Conservation (phyloP, 257 asterid genomes). For the Petunia secreta region DNA sequence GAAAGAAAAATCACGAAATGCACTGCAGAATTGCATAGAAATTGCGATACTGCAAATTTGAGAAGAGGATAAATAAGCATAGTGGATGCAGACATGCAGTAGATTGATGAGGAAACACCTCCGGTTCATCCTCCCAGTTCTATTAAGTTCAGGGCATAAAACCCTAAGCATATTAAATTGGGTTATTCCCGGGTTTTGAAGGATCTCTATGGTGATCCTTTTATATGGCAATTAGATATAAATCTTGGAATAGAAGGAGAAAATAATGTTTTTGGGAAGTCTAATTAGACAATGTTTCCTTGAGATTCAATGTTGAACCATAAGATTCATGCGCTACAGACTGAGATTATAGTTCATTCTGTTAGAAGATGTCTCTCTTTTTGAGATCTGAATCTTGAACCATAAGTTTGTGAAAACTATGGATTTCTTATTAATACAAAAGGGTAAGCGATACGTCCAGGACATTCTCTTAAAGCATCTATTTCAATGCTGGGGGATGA, state of each 20-base stretch:
- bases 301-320: neutral
- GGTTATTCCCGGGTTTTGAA: neutral
- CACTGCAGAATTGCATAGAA: neutral
- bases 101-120: slow-evolving; percentile 14
- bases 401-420: neutral
- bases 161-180: neutral
- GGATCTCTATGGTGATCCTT: neutral
- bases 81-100: slow-evolving; percentile 13
- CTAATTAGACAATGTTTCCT: neutral
- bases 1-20: slow-evolving; percentile 16
- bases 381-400: neutral
- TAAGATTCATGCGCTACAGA: neutral
- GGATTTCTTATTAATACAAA: too few species aligned
- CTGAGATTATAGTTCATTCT: neutral
- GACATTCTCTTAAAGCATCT: neutral
- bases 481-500: neutral
- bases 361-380: neutral
- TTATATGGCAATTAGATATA: neutral
- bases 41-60: neutral
- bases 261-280: neutral
- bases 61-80: neutral
- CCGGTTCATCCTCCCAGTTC: slow-evolving; percentile 1
- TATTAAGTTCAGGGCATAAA: neutral
- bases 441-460: too few species aligned
- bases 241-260: slow-evolving; percentile 1